Evolutionary conservation across 768 basidiomycete genomes (phyloP), one percentile per base, ranked within the genome.

Genomic region (Phallus indusiatus): DNA sequence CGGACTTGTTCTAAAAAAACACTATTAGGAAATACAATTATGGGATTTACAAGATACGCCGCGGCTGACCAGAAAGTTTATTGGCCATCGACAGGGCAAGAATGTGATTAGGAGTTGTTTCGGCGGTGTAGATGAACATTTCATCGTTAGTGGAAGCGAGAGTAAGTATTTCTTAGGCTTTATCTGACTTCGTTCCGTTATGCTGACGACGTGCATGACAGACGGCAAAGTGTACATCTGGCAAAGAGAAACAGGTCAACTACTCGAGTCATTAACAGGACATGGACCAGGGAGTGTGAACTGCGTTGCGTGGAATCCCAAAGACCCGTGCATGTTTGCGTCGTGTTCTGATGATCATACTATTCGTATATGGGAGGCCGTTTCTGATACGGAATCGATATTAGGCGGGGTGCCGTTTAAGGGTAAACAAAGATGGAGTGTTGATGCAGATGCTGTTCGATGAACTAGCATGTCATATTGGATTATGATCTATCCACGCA

Each of bases 211-310:
- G 28, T 28, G 28, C 28, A 7, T 28, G 28, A 55, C 68, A 98
- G 96, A 99, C 72, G 83, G 86, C 48, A 88, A 88, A 62, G 86
- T 98, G 49, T 96, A 97, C 73, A 82, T 97, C 36, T 99, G 95
- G 94, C 90, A 97, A 69, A 83, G 88, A 50, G 87, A 91, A 65
- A 86, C 87, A 10, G 88, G 87, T 1, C 75, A 78, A 2, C 77
- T 94, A 48, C 77, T 98, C n/a, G 92, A 96, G 70, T 79, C 85
- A n/a, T 79, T 99, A 2, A 70, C 81, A 2, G 96, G 96, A 0
- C 95, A 98, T 66, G 85, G 83, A n/a, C 75, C 75, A 59, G 94
- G 93, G 46, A 89, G 87, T 62, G 94, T 99, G 62, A 99, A 97
- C 70, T 86, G 89, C 14, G 94, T 98, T 16, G 88, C 94, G 36